Base-by-base conservation (phyloP, 148 eudicot species). In the Polygonum aviculare region DNA sequence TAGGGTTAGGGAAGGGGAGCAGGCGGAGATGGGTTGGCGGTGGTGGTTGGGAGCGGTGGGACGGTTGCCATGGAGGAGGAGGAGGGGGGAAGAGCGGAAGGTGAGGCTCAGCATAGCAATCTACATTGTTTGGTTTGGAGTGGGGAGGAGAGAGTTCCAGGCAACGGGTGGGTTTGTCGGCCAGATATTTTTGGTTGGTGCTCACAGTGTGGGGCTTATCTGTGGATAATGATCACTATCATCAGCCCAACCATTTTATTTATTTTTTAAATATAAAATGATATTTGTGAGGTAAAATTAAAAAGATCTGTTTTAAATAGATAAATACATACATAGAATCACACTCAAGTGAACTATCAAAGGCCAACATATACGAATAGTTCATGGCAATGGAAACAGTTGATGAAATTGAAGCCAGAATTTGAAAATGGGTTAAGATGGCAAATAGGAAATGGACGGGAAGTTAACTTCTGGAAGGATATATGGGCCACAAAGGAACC, bases 51-150 rank as follows among this genome's bases (percentile, higher is more conserved):
- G 0, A 3, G 73, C 19, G 73, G 6, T 38, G 19, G 45, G 73
- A 47, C 39, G 73, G 41, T 59, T 65, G 71, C 31, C 31, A 26
- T 26, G 6, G 45, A 41, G 45, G 45, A 41, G 45, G 45, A 41
- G 45, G 69, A 63, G 69, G 69, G 9, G 69, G 69, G 69, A 63
- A 75, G 75, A 52, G 74, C 22, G 19, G 86, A 72, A 6, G 71
- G 84, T 36, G 79, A 79, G 57, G 82, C 67, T 75, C 78, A 77
- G 57, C 88, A 86, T 87, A 75, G 15, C 73, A 79, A 69, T 54
- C 78, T 79, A 65, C 47, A 44, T 39, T 18, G 49, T 71, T 39
- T 16, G 48, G 31, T 26, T 26, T 26, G 31, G 31, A 26, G 31
- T 0, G 1, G 31, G 31, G 50, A 45, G 50, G 40, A 49, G 49